Base-by-base conservation (phyloP, 2,329 filamentous ascomycete species). In the Claviceps citrina region DNA sequence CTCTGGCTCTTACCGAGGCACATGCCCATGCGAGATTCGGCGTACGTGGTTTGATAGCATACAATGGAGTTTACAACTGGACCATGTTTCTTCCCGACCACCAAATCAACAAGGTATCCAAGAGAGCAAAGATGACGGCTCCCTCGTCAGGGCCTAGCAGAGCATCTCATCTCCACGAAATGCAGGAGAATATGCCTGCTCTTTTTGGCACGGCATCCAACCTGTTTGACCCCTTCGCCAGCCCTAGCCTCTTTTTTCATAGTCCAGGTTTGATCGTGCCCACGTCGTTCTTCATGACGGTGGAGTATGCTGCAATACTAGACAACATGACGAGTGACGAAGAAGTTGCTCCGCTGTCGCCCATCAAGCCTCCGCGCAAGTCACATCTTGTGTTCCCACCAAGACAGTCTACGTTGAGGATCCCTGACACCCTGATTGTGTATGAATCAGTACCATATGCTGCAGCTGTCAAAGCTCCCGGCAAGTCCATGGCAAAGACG, bases 41-140 rank as follows among this genome's bases (percentile, higher is more conserved):
- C 30, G 60, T 78, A 32, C 63, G 69, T 8, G 73, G 73, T 7
- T 54, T 76, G 25, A 57, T 73, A 13, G 65, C 67, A 7, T 69
- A 69, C 54, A 74, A 79, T 46, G 75, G 73, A 31, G 64, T 79
- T 43, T 79, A 75, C 57, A 70, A 79, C 57, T 79, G 75, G 76
- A 74, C 72, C 42, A 70, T 63, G 53, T 72, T 77, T 43, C 61
- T 75, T 9, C 68, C 69, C 0, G 64, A 69, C 45, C 69, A 76
- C 42, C 62, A 60, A 6, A 54, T 65, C 44, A 65, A 72, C 47
- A 50, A 42, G 5, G 40, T 48, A 1, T 38, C 46, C 8, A 51
- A 44, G 22, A 41, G 36, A 10, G 39, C 31, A 13, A 53, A 47
- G 38, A 42, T 28, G 9, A 18, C 38, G 7, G 41, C 50, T 7